Base-by-base conservation (phyloP, 192 early-diverging fungal species). In the Coemansia sp. region DNA sequence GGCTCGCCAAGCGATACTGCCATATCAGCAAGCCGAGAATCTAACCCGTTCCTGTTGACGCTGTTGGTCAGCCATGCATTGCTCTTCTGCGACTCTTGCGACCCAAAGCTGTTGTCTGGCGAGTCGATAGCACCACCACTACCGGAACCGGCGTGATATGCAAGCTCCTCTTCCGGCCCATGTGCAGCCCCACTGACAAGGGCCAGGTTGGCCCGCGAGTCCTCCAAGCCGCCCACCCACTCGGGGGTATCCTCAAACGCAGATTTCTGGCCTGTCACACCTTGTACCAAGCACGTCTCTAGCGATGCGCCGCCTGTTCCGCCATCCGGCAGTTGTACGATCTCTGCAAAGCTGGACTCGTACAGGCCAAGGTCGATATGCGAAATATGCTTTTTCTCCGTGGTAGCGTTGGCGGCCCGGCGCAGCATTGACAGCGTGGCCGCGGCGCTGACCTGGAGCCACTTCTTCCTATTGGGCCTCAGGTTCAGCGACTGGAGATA, bases 371-470 rank as follows among this genome's bases (percentile, higher is more conserved):
- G 41, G 29, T 63, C 51, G 4, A 70, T 58, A 36, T 70, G 67
- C 10, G 46, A 54, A 19, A 70, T 39, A 32, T 51, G 43, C 16
- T 50, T 42, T 28, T 55, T 54, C 14, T 54, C 40, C 31, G 34
- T 9, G 1, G 42, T 47, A 5, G 67, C 67, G 30, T 54, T 58
- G 18, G 43, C 14, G 17, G 51, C 51, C 13, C 67, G 60, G 3
- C 60, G 56, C 32, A 71, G 25, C 67, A 71, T 59, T 25, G 67
- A 71, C 29, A 71, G 47, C 27, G 67, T 71, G 20, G 67, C 67
- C 0, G 51, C 40, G 14, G 54, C 56, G 40, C 67, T 71, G 13
- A 56, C 43, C 41, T 63, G 51, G 42, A 71, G 55, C 67, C 67
- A 71, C 45, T 71, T 60, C 33, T 43, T 58, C 27, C 43, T 44